Conservation (phyloP, 1,139 yeast genomes). For the Saccharomycopsis hybrid region DNA sequence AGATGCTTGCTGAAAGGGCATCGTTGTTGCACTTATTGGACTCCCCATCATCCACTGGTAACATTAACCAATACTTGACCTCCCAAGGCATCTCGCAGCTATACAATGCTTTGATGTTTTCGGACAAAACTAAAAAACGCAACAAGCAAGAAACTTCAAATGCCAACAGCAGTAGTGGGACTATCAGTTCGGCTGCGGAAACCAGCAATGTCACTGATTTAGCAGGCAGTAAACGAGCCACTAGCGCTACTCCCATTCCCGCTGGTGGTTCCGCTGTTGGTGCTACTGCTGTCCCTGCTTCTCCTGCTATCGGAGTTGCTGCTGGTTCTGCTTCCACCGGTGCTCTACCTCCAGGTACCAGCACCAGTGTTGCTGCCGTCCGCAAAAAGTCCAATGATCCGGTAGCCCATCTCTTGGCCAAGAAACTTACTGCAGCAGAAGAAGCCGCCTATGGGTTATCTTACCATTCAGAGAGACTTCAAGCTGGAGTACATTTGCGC, state of each 20-base stretch:
- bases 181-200: too few species aligned
- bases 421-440: constrained; percentile 66
- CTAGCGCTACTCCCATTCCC: background rate
- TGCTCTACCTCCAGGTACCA: constrained; percentile 42
- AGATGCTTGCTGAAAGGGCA: constrained; percentile 78
- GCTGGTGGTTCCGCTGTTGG: background rate
- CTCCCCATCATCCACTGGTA: constrained; percentile 78
- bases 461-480: constrained; percentile 72
- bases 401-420: constrained; percentile 37
- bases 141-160: too few species aligned
- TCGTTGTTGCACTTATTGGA: constrained; percentile 74
- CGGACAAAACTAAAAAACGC: constrained; percentile 63
- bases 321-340: constrained; percentile 33
- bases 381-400: constrained; percentile 31
- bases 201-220: too few species aligned
- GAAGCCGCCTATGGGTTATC: constrained; percentile 82
- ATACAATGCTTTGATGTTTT: constrained; percentile 70
- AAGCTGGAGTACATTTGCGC: constrained; percentile 69
- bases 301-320: background rate
- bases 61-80: constrained; percentile 70
- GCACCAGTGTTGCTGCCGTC: too few species aligned
- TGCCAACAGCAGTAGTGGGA: too few species aligned
- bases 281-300: background rate
- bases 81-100: constrained; percentile 88
- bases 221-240: background rate